Base-by-base conservation (phyloP, 495 filamentous ascomycete genomes). In the Trichocladium uniseriatum region DNA sequence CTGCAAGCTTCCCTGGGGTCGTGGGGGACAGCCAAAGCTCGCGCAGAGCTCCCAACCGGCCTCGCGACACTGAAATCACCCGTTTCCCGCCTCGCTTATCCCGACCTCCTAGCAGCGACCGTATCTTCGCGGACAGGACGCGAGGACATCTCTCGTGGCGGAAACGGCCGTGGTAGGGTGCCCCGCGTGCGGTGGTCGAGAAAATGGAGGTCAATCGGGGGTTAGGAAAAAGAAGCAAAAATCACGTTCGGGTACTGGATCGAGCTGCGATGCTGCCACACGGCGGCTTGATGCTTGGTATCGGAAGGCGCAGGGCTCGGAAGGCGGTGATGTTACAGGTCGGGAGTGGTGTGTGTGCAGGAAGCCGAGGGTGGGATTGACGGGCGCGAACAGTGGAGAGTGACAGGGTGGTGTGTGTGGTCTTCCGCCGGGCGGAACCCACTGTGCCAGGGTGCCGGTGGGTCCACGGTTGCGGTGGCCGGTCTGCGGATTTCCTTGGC, bases 291-390 rank as follows among this genome's bases (percentile, higher is more conserved):
- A 37, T 43, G 31, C 31, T 27, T 37, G 38, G 31, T 14, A 34
- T 43, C 38, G 14, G 38, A 37, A 43, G 39, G 38, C 39, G n/a
- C 38, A 49, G 28, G 10, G 14, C 21, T 38, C 15, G 10, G 21
- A 16, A 29, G 32, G 39, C 38, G 39, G 39, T 49, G 47, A 49
- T 49, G 47, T 43, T 15, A 34, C 45, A 24, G 37, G 46, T 49
- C 24, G 29, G 36, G 29, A 7, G 38, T 43, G 53, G 47, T 38
- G 27, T 48, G 44, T 42, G 41, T 43, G 53, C 34, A 57, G 50
- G 52, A 53, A 44, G 59, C 57, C 59, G 57, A 62, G 57, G 56
- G 59, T 62, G 59, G 58, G 53, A 59, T 56, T 59, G 36, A 45
- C 41, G 53, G 48, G 55, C 54, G 58, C 58, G 55, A 58, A 49